Conservation (phyloP, 257 asterid genomes). For the Solanum pimpinellifolium region DNA sequence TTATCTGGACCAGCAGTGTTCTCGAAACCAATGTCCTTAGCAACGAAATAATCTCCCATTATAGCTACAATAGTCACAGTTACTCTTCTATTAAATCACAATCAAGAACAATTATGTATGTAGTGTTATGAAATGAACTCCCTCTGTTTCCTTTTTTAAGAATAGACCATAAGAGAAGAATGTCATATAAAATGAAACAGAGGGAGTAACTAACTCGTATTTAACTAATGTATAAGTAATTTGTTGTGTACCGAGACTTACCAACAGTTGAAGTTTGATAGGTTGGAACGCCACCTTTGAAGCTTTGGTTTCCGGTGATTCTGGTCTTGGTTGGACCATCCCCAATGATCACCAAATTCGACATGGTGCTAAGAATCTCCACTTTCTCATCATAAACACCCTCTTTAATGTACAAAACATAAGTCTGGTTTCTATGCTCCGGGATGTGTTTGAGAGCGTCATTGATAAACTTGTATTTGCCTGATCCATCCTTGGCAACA, state of each 20-base stretch:
- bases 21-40: conserved; percentile 68
- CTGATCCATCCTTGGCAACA: conserved; percentile 57
- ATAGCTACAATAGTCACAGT: conserved; percentile 32
- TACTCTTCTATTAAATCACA: not conserved
- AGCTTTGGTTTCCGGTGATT: conserved; percentile 35
- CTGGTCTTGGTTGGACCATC: conserved; percentile 60
- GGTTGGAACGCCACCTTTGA: conserved; percentile 30
- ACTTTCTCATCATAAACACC: conserved; percentile 47
- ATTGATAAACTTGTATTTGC: conserved; percentile 29
- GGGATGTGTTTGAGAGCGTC: conserved; percentile 45
- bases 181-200: not conserved
- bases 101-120: not conserved
- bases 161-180: not conserved
- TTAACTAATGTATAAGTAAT: not conserved
- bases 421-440: conserved; percentile 7
- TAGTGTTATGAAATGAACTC: not conserved
- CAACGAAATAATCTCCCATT: conserved; percentile 61
- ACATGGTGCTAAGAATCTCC: conserved; percentile 2
- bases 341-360: conserved; percentile 32
- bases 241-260: conserved; percentile 1
- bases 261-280: conserved; percentile 44
- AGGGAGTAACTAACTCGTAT: not conserved
- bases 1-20: conserved; percentile 64
- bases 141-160: not conserved
- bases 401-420: conserved; percentile 39